Conservation (phyloP, 345 rosid genomes). For the Gossypium anomalum region DNA sequence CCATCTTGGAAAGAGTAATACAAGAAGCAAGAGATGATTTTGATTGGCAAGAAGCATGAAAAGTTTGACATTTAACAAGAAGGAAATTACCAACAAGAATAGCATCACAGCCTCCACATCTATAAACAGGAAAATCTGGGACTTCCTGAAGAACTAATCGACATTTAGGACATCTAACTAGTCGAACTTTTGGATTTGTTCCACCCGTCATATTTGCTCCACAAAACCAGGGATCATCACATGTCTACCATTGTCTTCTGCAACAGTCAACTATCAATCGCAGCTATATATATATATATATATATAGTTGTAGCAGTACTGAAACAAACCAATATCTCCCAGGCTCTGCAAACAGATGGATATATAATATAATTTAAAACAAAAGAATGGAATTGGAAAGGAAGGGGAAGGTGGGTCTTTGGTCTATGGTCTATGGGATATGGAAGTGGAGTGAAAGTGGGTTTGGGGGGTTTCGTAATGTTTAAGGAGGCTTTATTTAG, state of each 20-base stretch:
- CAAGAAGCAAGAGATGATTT: neutral
- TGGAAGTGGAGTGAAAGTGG: too few species aligned
- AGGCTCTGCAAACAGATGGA: neutral
- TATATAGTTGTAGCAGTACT: neutral
- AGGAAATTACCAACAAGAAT: conserved; percentile 55
- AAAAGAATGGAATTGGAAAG: neutral
- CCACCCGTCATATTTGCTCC: conserved; percentile 36
- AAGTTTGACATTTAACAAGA: neutral
- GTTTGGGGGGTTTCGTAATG: neutral
- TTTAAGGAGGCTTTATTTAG: neutral
- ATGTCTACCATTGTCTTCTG: neutral
- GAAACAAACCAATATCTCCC: neutral
- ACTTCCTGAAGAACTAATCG: conserved; percentile 51
- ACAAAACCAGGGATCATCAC: conserved; percentile 10
- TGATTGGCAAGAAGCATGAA: neutral
- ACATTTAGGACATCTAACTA: conserved; percentile 76
- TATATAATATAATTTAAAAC: neutral
- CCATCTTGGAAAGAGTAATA: too few species aligned
- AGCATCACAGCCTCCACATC: conserved; percentile 62
- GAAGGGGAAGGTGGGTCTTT: neutral
- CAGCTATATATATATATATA: too few species aligned
- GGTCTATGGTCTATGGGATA: neutral
- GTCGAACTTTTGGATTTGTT: conserved; percentile 36
- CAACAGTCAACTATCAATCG: neutral
- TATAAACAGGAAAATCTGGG: conserved; percentile 48